Conservation (phyloP, 2,329 filamentous ascomycete genomes). For the Neurospora sp. region DNA sequence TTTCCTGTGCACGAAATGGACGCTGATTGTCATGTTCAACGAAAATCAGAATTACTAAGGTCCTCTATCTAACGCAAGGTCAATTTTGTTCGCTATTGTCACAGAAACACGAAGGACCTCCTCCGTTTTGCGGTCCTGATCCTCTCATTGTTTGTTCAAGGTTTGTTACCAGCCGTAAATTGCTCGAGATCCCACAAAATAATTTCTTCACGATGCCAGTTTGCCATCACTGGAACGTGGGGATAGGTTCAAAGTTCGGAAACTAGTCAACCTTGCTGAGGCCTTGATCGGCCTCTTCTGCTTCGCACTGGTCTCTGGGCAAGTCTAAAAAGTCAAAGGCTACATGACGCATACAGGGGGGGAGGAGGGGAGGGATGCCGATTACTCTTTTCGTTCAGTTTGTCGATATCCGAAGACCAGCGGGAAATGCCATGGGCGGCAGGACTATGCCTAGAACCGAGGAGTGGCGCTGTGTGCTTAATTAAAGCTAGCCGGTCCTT, state of each 20-base stretch:
- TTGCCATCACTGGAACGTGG: neutral
- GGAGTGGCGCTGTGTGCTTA: slow-evolving; percentile 17
- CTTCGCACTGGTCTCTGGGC: neutral
- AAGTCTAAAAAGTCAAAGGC: neutral
- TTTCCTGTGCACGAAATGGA: neutral
- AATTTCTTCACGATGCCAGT: neutral
- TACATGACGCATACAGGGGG: neutral
- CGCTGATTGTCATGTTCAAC: neutral
- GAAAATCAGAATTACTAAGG: neutral
- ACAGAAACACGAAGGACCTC: neutral
- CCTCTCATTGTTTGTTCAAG: neutral
- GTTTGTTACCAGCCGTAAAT: neutral
- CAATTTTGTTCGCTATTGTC: neutral
- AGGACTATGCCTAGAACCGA: neutral
- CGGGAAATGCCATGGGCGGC: neutral
- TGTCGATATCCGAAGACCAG: neutral
- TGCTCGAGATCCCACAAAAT: neutral
- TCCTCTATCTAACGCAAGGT: neutral
- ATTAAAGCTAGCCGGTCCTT: slow-evolving; percentile 43
- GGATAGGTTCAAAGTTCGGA: neutral
- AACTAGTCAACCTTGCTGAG: neutral
- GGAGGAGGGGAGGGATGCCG: neutral
- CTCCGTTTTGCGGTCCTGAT: neutral
- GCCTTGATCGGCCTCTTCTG: neutral
- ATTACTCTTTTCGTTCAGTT: neutral